Evolutionary conservation across 768 basidiomycete species (phyloP), one percentile per base, ranked within the genome.

Genomic region (Kwoniella botswanensis): DNA sequence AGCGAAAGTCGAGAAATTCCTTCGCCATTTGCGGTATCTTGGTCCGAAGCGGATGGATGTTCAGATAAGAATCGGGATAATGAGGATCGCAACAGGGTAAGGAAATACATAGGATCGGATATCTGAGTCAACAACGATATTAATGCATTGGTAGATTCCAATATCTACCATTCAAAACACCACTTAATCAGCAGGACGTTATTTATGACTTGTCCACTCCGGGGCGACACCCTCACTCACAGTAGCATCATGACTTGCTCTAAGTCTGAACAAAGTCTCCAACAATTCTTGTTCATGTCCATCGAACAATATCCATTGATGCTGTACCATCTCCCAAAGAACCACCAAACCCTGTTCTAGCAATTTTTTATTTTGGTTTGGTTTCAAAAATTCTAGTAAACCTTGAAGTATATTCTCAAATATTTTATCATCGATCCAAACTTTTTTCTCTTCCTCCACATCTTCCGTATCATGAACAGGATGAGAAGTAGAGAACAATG

Each of bases 251-350:
- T 89, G 90, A 79, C 89, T 90, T 73, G 90, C 93, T 58, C 94
- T 87, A 65, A 93, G 86, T 55, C 85, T 86, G 74, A 96, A 86
- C 55, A 95, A 85, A 61, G 88, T 85, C 35, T 89, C 86, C 80
- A 93, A 91, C 44, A 95, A 82, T 65, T 91, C 90, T 11, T 88
- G 87, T 85, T 95, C 93, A 70, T 88, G 88, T 56, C 92, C 91
- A 81, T 94, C 93, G 13, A 95, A 85, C 72, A 90, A 87, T 41
- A 86, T 82, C 24, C 88, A 86, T 79, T 93, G 92, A 74, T 90
- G 88, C 77, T 90, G 90, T 5, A 95, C 84, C 79, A 93, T 86
- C 82, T 94, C 93, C 91, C 91, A 94, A 12, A 93, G 78, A 42
- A 92, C 86, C 68, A 94, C 91, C 73, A 95, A 84, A 29, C 89